Evolutionary conservation across 2,329 filamentous ascomycete species (phyloP).

Genomic region (Penicillium thymicola): DNA sequence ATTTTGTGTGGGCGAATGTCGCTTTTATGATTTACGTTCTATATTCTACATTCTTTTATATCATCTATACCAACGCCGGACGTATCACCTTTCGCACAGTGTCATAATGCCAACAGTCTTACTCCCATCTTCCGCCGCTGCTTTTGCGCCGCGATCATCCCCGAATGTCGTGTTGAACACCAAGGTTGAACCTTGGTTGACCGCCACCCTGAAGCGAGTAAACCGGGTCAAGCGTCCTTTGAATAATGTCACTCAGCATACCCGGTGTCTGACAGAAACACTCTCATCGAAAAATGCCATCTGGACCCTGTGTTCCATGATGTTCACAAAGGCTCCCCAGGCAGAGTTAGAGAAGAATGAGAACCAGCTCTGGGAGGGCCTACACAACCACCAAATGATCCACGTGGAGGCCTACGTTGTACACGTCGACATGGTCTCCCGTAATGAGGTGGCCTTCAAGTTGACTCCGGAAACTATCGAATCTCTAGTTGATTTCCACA

Average conservation of each 20-base stretch:
- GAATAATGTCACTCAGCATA: constrained; percentile 95
- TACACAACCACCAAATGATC: constrained; percentile 90
- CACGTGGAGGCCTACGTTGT: constrained; percentile 97
- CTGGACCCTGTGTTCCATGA: constrained; percentile 89
- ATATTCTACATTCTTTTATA: constrained; percentile 37
- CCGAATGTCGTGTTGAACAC: constrained; percentile 92
- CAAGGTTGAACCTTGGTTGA: constrained; percentile 95
- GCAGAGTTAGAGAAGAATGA: constrained; percentile 76
- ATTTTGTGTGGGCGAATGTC: constrained; percentile 39
- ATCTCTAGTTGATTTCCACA: constrained; percentile 88
- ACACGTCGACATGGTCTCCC: constrained; percentile 97
- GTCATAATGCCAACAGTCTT: constrained; percentile 83
- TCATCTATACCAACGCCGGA: constrained; percentile 40
- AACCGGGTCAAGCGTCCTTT: constrained; percentile 94
- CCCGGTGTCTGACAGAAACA: constrained; percentile 90
- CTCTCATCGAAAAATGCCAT: constrained; percentile 86
- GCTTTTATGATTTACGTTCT: constrained; percentile 35
- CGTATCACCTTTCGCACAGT: constrained; percentile 52
- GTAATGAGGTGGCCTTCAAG: constrained; percentile 98
- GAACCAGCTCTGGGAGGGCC: constrained; percentile 77
- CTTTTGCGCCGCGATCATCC: constrained; percentile 89
- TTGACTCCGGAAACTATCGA: constrained; percentile 93
- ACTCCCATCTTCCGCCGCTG: constrained; percentile 89
- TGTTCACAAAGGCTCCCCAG: constrained; percentile 87
- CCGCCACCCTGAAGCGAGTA: constrained; percentile 92